These are phyloP conservation scores for Exophiala sideris DNA, from an alignment of 2,329 filamentous ascomycete species.

Conservation along the genomic window DNA sequence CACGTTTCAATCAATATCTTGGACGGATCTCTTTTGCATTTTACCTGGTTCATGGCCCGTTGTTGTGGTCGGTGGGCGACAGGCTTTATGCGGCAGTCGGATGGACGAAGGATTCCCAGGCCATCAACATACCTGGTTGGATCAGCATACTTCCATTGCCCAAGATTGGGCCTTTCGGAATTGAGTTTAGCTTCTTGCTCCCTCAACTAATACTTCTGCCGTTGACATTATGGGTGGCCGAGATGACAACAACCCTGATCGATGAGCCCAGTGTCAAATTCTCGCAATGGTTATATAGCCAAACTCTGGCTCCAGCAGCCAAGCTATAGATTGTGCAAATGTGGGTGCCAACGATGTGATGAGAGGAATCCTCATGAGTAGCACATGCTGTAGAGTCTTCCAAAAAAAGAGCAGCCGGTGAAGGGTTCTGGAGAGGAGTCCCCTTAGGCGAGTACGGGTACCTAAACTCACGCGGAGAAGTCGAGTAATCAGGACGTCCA, in stretches of 20 bases:
- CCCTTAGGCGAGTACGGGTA: too few species aligned
- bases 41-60: slow-evolving; percentile 47
- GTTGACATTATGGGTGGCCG: slow-evolving; percentile 57
- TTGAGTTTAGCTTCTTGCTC: slow-evolving; percentile 59
- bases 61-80: slow-evolving; percentile 56
- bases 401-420: too few species aligned
- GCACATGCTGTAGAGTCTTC: too few species aligned
- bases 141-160: slow-evolving; percentile 55
- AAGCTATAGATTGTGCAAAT: background rate
- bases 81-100: slow-evolving; percentile 62
- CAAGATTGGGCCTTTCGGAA: slow-evolving; percentile 55
- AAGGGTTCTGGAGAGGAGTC: too few species aligned
- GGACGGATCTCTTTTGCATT: slow-evolving; percentile 48
- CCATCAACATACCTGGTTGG: slow-evolving; percentile 55
- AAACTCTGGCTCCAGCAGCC: slow-evolving; percentile 33
- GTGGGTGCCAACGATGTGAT: too few species aligned
- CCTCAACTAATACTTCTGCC: slow-evolving; percentile 61
- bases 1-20: slow-evolving; percentile 43
- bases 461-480: too few species aligned
- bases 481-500: too few species aligned
- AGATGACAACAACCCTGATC: slow-evolving; percentile 53
- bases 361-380: too few species aligned
- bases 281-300: slow-evolving; percentile 56
- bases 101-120: slow-evolving; percentile 50
- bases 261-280: slow-evolving; percentile 61